Conservation (phyloP, 371 early-diverging fungal genomes). For the Mucor irregularis region DNA sequence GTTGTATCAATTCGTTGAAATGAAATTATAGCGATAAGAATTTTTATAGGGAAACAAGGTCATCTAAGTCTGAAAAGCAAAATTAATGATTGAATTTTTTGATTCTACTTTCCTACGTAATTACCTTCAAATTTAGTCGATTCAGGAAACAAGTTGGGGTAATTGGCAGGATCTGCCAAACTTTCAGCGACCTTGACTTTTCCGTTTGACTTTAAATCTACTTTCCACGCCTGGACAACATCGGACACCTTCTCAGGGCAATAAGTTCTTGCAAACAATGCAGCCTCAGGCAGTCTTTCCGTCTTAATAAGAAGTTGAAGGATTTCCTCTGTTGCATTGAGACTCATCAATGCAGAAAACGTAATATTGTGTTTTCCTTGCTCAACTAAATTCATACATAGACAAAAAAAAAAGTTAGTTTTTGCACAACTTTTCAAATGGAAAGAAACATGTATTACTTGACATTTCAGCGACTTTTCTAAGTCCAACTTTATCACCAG, state of each 20-base stretch:
- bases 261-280: conserved; percentile 91
- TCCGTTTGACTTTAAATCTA: conserved; percentile 59
- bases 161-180: conserved; percentile 82
- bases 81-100: too few relatives aligned
- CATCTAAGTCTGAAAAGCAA: too few relatives aligned
- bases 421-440: neutral
- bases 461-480: conserved; percentile 75
- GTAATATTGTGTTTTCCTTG: conserved; percentile 90
- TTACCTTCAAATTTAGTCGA: too few relatives aligned
- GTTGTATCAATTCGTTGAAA: too few relatives aligned
- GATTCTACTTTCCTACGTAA: too few relatives aligned
- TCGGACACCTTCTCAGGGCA: conserved; percentile 75
- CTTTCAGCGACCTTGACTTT: conserved; percentile 86
- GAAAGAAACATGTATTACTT: conserved; percentile 28
- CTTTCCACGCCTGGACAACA: conserved; percentile 82
- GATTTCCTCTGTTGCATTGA: conserved; percentile 74
- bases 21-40: too few relatives aligned
- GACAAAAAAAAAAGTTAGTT: neutral
- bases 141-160: conserved; percentile 87
- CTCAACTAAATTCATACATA: conserved; percentile 35
- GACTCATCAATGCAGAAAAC: conserved; percentile 77
- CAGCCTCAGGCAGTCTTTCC: conserved; percentile 93
- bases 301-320: conserved; percentile 83
- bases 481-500: conserved; percentile 79
- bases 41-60: too few relatives aligned